These are phyloP conservation scores for Escallonia rubra DNA, from an alignment of 129 eudicot genomes.

Conservation along the genomic window DNA sequence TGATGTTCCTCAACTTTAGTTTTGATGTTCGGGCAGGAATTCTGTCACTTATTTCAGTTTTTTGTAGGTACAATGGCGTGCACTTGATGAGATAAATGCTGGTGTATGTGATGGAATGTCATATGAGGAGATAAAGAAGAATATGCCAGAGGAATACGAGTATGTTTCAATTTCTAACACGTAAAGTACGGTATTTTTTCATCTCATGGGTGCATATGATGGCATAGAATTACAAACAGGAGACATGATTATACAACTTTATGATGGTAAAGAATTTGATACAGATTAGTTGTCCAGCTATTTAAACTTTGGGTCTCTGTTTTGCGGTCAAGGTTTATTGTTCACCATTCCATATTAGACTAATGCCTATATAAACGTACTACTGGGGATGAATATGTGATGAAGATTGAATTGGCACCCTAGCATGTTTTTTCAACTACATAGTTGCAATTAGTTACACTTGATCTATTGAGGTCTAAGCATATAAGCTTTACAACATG, in stretches of 20 bases:
- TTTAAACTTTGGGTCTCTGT: too few relatives aligned
- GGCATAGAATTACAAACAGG: background rate
- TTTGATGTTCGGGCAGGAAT: background rate
- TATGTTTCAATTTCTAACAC: slow-evolving; percentile 27
- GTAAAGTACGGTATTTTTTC: background rate
- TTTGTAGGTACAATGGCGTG: slow-evolving; percentile 95
- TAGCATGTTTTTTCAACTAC: too few relatives aligned
- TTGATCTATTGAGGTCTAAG: too few relatives aligned
- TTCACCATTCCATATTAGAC: too few relatives aligned
- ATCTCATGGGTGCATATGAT: background rate
- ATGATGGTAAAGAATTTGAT: too few relatives aligned
- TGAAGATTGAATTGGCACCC: too few relatives aligned
- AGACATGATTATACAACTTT: background rate
- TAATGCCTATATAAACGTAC: too few relatives aligned
- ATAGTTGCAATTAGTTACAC: too few relatives aligned
- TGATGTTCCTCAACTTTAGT: background rate
- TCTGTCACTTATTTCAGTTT: slow-evolving; percentile 2
- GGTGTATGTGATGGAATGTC: slow-evolving; percentile 99
- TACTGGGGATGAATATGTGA: too few relatives aligned
- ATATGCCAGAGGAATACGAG: slow-evolving; percentile 96
- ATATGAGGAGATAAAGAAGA: slow-evolving; percentile 91
- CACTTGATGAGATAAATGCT: slow-evolving; percentile 97
- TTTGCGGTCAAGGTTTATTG: too few relatives aligned
- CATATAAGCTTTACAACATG: too few relatives aligned
- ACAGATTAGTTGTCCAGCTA: too few relatives aligned